Percentiles rank a stretch among this genome's conserved stretches.
These are phyloP conservation scores for Microdochium nivale DNA, from an alignment of 2,329 filamentous ascomycete genomes.

Conservation along the genomic window DNA sequence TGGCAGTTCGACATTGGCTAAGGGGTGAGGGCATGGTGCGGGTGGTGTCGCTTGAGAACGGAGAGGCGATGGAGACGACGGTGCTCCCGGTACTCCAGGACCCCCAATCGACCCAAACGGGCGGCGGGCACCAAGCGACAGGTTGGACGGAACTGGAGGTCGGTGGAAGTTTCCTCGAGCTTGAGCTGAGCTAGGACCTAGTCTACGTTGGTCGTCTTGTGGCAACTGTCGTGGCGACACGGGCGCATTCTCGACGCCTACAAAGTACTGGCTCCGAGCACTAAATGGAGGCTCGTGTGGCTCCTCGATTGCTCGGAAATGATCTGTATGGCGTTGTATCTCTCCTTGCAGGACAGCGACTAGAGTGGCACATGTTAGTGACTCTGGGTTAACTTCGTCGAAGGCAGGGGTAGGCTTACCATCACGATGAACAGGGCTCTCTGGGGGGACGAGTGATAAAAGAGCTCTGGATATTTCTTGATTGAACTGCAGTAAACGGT, in stretches of 20 bases:
- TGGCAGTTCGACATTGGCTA: conserved; percentile 52
- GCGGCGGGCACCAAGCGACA: conserved; percentile 66
- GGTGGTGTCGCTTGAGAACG: conserved; percentile 58
- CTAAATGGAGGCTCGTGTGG: conserved; percentile 59
- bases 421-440: conserved; percentile 73
- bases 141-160: conserved; percentile 71
- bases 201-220: conserved; percentile 73
- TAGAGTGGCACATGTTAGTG: conserved; percentile 18
- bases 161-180: conserved; percentile 60
- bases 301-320: conserved; percentile 49
- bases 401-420: conserved; percentile 45
- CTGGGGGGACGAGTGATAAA: conserved; percentile 63
- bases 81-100: conserved; percentile 48
- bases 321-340: conserved; percentile 52
- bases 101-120: conserved; percentile 78
- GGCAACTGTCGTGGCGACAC: conserved; percentile 82
- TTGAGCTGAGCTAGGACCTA: conserved; percentile 44
- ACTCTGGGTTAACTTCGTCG: conserved; percentile 4
- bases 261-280: conserved; percentile 58
- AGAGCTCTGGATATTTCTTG: conserved; percentile 74
- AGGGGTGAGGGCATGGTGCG: conserved; percentile 51
- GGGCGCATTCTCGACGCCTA: conserved; percentile 63
- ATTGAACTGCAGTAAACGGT: conserved; percentile 65
- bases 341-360: conserved; percentile 49
- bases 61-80: conserved; percentile 66